Base-by-base conservation (phyloP, 805 yeast genomes). In the Pichia phayaonensis region DNA sequence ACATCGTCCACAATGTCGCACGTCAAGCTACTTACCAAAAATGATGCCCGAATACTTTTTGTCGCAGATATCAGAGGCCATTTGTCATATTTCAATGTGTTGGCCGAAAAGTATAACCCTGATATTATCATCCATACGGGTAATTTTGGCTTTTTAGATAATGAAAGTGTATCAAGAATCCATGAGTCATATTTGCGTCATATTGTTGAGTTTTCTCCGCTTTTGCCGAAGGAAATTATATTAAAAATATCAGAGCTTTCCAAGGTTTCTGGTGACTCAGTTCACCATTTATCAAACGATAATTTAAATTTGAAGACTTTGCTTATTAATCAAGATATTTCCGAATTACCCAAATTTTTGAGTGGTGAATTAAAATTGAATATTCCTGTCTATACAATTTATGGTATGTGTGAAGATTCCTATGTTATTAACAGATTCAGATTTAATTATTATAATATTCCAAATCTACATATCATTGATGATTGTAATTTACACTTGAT, bases 381-480 rank as follows among this genome's bases (percentile, higher is more conserved):
- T 40, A 77, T 75, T 3, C 94, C 95, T 0, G 87, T 86, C 1
- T 86, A 86, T 67, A 80, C 90, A 4, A 79, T 83, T n/a, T 82
- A 77, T 58, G 94, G 94, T 0, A 82, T 84, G 63, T 72, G 82
- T 50, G 95, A 86, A 62, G 95, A 86, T 62, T 80, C 87, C 1
- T 61, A 74, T 4, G 86, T 86, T 22, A 66, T 86, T 42, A 78
- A 81, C 55, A 79, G 77, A 68, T 77, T 86, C 63, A 73, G 81
- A 49, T 64, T 70, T 48, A 84, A 84, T 4, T 66, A 70, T 13
- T 75, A 79, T 54, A 48, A 54, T 2, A 72, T 86, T 4, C 78
- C 79, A 16, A 86, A 86, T 61, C 66, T 86, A 50, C 66, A 69
- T 55, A 61, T 86, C 5, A 71, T 86, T 36, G 90, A 84, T 62